Percentiles rank a stretch among this genome's conserved stretches.
phyloP scores from a whole-genome alignment of 768 basidiomycete species.

The Russula vinacea region DNA sequence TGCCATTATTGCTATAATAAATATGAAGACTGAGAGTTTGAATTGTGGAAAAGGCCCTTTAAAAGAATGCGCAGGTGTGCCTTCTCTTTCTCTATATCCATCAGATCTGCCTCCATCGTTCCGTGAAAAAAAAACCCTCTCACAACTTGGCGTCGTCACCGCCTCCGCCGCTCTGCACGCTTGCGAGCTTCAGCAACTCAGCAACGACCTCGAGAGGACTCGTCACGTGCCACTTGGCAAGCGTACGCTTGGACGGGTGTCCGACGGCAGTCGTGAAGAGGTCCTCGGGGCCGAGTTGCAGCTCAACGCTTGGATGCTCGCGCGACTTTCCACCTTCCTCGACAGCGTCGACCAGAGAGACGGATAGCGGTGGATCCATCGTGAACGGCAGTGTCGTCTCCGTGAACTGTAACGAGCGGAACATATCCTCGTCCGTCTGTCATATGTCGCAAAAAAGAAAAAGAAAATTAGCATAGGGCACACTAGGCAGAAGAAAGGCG shows the following conservation, averaged over 20 bases:
- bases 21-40: neutral
- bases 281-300: conserved; percentile 61
- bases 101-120: neutral
- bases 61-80: neutral
- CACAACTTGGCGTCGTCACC: conserved; percentile 12
- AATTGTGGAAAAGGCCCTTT: neutral
- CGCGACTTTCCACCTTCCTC: conserved; percentile 30
- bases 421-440: conserved; percentile 99
- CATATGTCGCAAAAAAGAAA: neutral
- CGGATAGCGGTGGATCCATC: conserved; percentile 57
- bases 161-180: conserved; percentile 20
- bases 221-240: conserved; percentile 91
- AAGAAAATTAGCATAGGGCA: neutral
- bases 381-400: conserved; percentile 29
- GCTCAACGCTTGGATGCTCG: conserved; percentile 49
- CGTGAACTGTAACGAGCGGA: conserved; percentile 76
- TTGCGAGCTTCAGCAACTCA: conserved; percentile 64
- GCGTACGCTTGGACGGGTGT: conserved; percentile 80
- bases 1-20: neutral
- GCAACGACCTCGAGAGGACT: conserved; percentile 84
- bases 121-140: neutral
- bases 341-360: conserved; percentile 39
- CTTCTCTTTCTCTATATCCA: neutral
- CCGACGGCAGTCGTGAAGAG: conserved; percentile 95
- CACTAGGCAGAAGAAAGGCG: too few relatives aligned